These are phyloP conservation scores for Magnusiomyces suaveolens DNA, from an alignment of 1,139 yeast genomes.

Conservation along the genomic window DNA sequence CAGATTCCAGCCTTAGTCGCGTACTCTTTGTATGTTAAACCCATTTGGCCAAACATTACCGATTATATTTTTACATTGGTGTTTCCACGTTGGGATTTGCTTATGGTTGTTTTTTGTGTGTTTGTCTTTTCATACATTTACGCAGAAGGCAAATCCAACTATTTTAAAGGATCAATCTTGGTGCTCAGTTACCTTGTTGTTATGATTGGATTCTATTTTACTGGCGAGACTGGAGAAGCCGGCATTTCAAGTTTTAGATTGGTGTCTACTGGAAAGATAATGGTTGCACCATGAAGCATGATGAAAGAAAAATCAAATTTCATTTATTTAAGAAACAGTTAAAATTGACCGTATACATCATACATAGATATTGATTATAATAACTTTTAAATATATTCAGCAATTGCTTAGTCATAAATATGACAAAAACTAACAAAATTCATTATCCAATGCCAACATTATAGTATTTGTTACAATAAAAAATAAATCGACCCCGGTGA, in stretches of 20 bases:
- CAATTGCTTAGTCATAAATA: too few relatives aligned
- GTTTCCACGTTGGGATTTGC: conserved; percentile 92
- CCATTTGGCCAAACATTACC: conserved; percentile 23
- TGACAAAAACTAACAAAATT: too few relatives aligned
- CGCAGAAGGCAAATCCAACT: conserved; percentile 94
- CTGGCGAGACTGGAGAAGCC: conserved; percentile 23
- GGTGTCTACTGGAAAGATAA: conserved; percentile 1
- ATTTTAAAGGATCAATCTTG: conserved; percentile 88
- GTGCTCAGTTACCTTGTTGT: conserved; percentile 71
- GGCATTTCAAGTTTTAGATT: conserved; percentile 6
- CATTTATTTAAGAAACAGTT: too few relatives aligned
- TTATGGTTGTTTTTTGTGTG: conserved; percentile 77
- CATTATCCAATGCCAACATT: too few relatives aligned
- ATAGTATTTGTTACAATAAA: too few relatives aligned
- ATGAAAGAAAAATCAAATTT: too few relatives aligned
- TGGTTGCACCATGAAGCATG: too few relatives aligned
- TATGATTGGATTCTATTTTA: conserved; percentile 73
- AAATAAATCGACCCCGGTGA: too few relatives aligned
- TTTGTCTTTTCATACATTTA: conserved; percentile 86
- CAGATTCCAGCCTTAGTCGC: conserved; percentile 88
- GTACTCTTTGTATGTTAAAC: conserved; percentile 49
- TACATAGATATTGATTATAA: too few relatives aligned
- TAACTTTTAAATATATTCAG: too few relatives aligned
- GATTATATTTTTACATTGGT: conserved; percentile 65
- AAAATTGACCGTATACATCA: too few relatives aligned